Conservation (phyloP, 768 basidiomycete genomes). For the Saitozyma sp. region DNA sequence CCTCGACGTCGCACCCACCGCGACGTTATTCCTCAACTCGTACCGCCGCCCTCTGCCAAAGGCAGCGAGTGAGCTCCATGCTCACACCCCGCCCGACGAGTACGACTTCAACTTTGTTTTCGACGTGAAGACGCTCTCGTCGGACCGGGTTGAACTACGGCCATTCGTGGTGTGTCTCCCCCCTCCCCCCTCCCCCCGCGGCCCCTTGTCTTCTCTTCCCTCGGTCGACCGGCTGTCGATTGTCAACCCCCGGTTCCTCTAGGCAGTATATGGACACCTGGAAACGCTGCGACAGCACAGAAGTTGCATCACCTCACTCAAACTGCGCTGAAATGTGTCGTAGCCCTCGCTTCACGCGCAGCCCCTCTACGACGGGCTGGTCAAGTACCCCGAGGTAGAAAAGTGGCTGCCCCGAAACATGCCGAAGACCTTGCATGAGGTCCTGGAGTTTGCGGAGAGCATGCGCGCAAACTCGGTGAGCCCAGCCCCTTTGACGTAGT, state of each 20-base stretch:
- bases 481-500: not conserved
- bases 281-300: too few relatives aligned
- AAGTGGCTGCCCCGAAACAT: conserved; percentile 16
- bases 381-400: conserved; percentile 22
- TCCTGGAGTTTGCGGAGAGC: conserved; percentile 19
- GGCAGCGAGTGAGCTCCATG: too few relatives aligned
- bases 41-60: too few relatives aligned
- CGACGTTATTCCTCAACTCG: too few relatives aligned
- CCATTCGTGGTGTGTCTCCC: conserved; percentile 37
- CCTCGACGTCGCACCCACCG: too few relatives aligned
- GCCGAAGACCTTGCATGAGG: conserved; percentile 19
- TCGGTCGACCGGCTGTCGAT: too few relatives aligned
- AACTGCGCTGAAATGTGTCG: too few relatives aligned
- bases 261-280: too few relatives aligned
- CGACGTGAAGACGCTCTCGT: conserved; percentile 30
- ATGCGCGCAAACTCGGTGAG: conserved; percentile 3
- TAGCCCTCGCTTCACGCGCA: conserved; percentile 39
- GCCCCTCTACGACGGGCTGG: conserved; percentile 19
- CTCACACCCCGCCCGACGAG: conserved; percentile 24
- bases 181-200: too few relatives aligned
- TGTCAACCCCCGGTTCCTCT: too few relatives aligned
- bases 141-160: conserved; percentile 40
- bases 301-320: too few relatives aligned
- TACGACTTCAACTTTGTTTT: conserved; percentile 49
- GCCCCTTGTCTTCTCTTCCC: too few relatives aligned